Conservation (phyloP, 352 stramenopile species). For the Globisporangium perplexum region DNA sequence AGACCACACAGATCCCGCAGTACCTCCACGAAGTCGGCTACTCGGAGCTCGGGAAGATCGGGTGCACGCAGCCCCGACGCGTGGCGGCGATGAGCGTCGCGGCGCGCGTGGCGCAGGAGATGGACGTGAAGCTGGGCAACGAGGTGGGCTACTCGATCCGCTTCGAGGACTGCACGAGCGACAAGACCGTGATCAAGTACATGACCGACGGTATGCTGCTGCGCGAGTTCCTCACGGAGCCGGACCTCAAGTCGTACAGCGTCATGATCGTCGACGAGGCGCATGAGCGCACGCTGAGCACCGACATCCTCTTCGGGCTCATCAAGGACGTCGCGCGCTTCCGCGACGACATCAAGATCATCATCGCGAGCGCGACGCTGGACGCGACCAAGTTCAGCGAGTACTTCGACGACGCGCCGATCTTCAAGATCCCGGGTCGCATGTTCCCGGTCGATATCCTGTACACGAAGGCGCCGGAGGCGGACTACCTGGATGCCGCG, state of each 20-base stretch:
- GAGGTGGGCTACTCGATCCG: slow-evolving; percentile 99
- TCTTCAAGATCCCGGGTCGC: slow-evolving; percentile 98
- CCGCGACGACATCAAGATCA: slow-evolving; percentile 96
- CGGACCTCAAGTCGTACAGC: slow-evolving; percentile 94
- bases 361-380: slow-evolving; percentile 95
- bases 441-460: slow-evolving; percentile 96
- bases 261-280: slow-evolving; percentile 99
- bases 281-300: slow-evolving; percentile 98
- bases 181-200: slow-evolving; percentile 98
- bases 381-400: slow-evolving; percentile 98
- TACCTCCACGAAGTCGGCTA: slow-evolving; percentile 97
- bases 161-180: slow-evolving; percentile 99
- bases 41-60: slow-evolving; percentile 94
- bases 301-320: slow-evolving; percentile 98
- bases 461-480: slow-evolving; percentile 98
- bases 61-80: slow-evolving; percentile 93
- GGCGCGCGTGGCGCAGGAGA: slow-evolving; percentile 97
- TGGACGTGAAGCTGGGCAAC: slow-evolving; percentile 96
- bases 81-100: slow-evolving; percentile 99
- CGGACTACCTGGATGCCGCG: slow-evolving; percentile 98
- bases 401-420: slow-evolving; percentile 98
- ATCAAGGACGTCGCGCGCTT: slow-evolving; percentile 98
- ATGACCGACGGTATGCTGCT: slow-evolving; percentile 99
- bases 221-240: slow-evolving; percentile 97
- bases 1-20: slow-evolving; percentile 99